A percentile compares a stretch with the other conserved stretches of the same genome.
These are phyloP conservation scores for Backusella circina DNA, from an alignment of 192 early-diverging fungal genomes.

Conservation along the genomic window DNA sequence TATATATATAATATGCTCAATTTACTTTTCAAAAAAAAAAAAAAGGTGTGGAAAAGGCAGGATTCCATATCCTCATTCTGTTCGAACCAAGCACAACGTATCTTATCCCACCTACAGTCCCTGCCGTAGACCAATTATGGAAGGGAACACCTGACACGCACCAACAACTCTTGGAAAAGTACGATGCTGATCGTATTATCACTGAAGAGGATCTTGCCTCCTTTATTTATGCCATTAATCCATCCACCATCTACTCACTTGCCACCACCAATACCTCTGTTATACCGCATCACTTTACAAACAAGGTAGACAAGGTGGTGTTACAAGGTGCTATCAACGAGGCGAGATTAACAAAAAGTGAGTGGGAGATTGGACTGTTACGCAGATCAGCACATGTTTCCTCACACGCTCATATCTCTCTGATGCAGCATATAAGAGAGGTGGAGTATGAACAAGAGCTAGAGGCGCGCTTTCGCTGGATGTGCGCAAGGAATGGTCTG, in stretches of 20 bases:
- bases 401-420: slow-evolving; percentile 69
- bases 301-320: slow-evolving; percentile 16
- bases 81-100: slow-evolving; percentile 54
- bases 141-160: slow-evolving; percentile 66
- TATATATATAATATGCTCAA: too few species aligned
- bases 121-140: slow-evolving; percentile 78
- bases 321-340: slow-evolving; percentile 62
- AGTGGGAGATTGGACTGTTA: slow-evolving; percentile 71
- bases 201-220: slow-evolving; percentile 53
- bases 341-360: slow-evolving; percentile 77
- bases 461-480: slow-evolving; percentile 75
- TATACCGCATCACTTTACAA: neutral
- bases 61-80: slow-evolving; percentile 70
- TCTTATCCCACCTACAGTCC: slow-evolving; percentile 67
- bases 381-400: slow-evolving; percentile 72
- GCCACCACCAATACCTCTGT: slow-evolving; percentile 40
- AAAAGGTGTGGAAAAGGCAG: slow-evolving; percentile 71
- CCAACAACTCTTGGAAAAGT: slow-evolving; percentile 49
- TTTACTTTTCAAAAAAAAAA: too few species aligned
- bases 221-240: slow-evolving; percentile 46
- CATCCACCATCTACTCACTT: slow-evolving; percentile 50
- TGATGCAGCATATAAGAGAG: slow-evolving; percentile 65
- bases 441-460: slow-evolving; percentile 72
- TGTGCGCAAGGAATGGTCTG: slow-evolving; percentile 63
- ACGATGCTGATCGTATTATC: slow-evolving; percentile 67